These are phyloP conservation scores for Suhomyces bolitotheri DNA, from an alignment of 1,139 yeast species.

Conservation along the genomic window DNA sequence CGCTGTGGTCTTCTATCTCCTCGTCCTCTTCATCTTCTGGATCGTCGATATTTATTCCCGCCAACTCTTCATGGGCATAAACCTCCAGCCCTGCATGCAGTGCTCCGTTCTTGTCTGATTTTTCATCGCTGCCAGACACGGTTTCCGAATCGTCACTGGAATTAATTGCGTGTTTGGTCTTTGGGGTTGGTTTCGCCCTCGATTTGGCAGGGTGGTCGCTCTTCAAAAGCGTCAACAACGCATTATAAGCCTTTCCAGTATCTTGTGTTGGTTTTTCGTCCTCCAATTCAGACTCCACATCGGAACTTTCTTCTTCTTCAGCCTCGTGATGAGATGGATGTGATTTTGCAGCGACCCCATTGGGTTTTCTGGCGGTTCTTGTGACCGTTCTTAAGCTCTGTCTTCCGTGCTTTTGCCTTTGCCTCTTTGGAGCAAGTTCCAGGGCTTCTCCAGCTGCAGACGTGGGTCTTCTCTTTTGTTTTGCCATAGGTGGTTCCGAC, in stretches of 20 bases:
- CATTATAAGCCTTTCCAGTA: constrained; percentile 64
- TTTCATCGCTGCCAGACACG: neutral
- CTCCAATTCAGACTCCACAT: constrained; percentile 14
- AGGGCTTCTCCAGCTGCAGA: constrained; percentile 3
- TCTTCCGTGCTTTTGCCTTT: constrained; percentile 53
- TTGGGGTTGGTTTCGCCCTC: constrained; percentile 17
- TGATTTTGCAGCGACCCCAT: constrained; percentile 15
- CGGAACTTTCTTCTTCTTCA: constrained; percentile 18
- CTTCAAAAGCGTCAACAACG: constrained; percentile 67
- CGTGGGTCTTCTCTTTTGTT: constrained; percentile 12
- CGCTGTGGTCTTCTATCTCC: constrained; percentile 25
- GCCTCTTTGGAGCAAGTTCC: constrained; percentile 13
- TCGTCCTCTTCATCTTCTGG: constrained; percentile 37
- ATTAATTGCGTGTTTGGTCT: constrained; percentile 4
- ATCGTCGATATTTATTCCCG: constrained; percentile 18
- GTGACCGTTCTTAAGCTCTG: constrained; percentile 57
- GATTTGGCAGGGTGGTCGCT: constrained; percentile 44
- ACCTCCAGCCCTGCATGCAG: no score
- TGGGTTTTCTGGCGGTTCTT: constrained; percentile 47
- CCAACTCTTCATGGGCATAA: constrained; percentile 38
- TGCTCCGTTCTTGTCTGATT: constrained; percentile 17
- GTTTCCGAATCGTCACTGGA: neutral
- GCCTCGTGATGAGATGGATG: constrained; percentile 8
- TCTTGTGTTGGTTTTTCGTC: constrained; percentile 22
- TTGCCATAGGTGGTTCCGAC: constrained; percentile 10